Conservation (phyloP, 257 asterid genomes). For the Cordia subcordata region DNA sequence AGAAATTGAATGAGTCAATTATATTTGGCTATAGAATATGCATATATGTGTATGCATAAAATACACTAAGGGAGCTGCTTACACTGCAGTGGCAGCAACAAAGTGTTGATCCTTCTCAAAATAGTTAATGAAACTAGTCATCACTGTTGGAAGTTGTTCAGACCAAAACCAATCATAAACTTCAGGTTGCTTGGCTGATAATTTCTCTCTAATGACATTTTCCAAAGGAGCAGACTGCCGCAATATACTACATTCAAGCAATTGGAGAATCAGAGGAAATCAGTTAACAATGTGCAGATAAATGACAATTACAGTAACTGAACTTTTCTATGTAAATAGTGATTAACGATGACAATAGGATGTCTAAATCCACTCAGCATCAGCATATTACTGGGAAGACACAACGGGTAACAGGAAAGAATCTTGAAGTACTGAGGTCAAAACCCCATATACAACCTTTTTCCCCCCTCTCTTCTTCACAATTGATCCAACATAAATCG, state of each 20-base stretch:
- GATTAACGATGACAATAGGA: neutral
- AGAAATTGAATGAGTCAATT: slow-evolving; percentile 12
- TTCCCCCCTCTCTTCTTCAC: neutral
- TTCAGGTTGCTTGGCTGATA: slow-evolving; percentile 71
- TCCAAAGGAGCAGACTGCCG: slow-evolving; percentile 87
- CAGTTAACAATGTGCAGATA: slow-evolving; percentile 5
- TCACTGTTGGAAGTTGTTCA: slow-evolving; percentile 71
- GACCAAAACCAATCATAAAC: slow-evolving; percentile 87
- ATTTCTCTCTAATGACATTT: slow-evolving; percentile 62
- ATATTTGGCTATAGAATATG: neutral
- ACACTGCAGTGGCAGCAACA: slow-evolving; percentile 66
- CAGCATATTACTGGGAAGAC: neutral
- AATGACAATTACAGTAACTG: neutral
- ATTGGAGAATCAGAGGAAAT: slow-evolving; percentile 18
- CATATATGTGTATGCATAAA: neutral
- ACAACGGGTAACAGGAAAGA: neutral
- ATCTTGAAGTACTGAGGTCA: neutral
- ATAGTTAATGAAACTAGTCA: slow-evolving; percentile 60
- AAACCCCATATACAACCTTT: neutral
- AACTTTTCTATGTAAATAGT: neutral
- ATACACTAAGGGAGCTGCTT: slow-evolving; percentile 27
- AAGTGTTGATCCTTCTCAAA: slow-evolving; percentile 67
- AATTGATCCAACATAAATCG: no score
- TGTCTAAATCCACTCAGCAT: no score
- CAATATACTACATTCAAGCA: slow-evolving; percentile 49